phyloP scores from a whole-genome alignment of 495 filamentous ascomycete genomes.

The Schizothecium vesticola region DNA sequence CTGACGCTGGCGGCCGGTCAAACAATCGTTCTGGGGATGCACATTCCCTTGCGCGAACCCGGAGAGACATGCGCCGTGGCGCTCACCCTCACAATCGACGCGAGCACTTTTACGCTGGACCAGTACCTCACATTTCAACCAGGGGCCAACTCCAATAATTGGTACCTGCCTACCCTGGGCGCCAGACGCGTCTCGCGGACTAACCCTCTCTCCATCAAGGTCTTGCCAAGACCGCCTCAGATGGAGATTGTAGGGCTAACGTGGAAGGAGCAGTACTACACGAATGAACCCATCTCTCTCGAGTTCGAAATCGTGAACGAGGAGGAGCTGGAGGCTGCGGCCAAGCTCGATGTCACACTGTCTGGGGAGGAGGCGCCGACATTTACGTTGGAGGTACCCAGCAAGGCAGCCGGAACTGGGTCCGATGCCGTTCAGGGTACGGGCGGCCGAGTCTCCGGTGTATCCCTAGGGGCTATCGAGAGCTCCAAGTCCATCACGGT shows the following conservation, averaged over 20 bases:
- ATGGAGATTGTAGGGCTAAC: slow-evolving; percentile 64
- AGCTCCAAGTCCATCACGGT: slow-evolving; percentile 37
- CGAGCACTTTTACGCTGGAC: slow-evolving; percentile 62
- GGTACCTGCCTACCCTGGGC: slow-evolving; percentile 50
- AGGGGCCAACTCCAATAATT: slow-evolving; percentile 36
- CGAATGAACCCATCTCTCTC: slow-evolving; percentile 66
- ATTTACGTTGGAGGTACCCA: slow-evolving; percentile 38
- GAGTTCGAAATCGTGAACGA: slow-evolving; percentile 69
- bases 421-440: slow-evolving; percentile 22
- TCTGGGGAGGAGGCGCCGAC: slow-evolving; percentile 54
- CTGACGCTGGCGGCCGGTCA: slow-evolving; percentile 64
- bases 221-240: slow-evolving; percentile 88
- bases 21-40: slow-evolving; percentile 65
- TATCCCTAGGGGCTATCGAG: slow-evolving; percentile 44
- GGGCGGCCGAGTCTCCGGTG: slow-evolving; percentile 31
- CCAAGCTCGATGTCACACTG: slow-evolving; percentile 61
- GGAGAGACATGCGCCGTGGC: slow-evolving; percentile 65
- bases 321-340: slow-evolving; percentile 73
- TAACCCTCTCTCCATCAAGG: slow-evolving; percentile 51
- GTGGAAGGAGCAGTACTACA: slow-evolving; percentile 68
- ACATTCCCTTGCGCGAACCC: slow-evolving; percentile 70
- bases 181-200: slow-evolving; percentile 44
- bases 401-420: slow-evolving; percentile 25
- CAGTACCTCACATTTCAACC: slow-evolving; percentile 54
- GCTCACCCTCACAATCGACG: slow-evolving; percentile 56